Percentiles rank a stretch among this genome's conserved stretches.
phyloP scores from a whole-genome alignment of 768 basidiomycete genomes.

The Mycena olivaceomarginata region DNA sequence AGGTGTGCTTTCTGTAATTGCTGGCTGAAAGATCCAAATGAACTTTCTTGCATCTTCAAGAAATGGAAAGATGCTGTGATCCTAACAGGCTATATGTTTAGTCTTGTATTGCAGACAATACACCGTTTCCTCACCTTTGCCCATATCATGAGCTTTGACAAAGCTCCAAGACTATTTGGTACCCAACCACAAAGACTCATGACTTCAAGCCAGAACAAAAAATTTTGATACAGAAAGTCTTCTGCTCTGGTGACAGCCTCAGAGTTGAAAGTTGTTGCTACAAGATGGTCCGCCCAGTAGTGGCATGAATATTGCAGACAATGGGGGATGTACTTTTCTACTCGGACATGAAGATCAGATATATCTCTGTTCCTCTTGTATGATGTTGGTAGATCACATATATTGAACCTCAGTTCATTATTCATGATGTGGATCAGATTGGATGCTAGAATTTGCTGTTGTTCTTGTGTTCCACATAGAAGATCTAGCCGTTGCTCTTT shows the following conservation, averaged over 20 bases:
- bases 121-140: neutral
- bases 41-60: conserved; percentile 4
- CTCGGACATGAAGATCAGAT: conserved; percentile 1
- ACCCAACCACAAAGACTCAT: conserved; percentile 3
- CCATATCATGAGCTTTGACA: neutral
- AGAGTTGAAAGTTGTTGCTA: neutral
- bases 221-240: conserved; percentile 21
- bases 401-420: conserved; percentile 30
- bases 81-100: neutral
- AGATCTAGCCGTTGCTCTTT: conserved; percentile 1
- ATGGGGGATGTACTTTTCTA: conserved; percentile 22
- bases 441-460: neutral
- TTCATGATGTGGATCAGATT: neutral
- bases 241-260: conserved; percentile 3
- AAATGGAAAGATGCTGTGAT: neutral
- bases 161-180: neutral
- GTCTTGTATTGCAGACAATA: neutral
- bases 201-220: conserved; percentile 30
- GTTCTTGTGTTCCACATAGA: neutral
- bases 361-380: conserved; percentile 22
- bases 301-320: conserved; percentile 36
- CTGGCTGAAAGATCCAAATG: neutral
- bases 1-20: conserved; percentile 10
- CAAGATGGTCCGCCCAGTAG: conserved; percentile 37
- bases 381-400: conserved; percentile 25